Evolutionary conservation across 2,329 filamentous ascomycete genomes (phyloP), one percentile per base, ranked within the genome.

Genomic region (Zymoseptoria pseudotritici): DNA sequence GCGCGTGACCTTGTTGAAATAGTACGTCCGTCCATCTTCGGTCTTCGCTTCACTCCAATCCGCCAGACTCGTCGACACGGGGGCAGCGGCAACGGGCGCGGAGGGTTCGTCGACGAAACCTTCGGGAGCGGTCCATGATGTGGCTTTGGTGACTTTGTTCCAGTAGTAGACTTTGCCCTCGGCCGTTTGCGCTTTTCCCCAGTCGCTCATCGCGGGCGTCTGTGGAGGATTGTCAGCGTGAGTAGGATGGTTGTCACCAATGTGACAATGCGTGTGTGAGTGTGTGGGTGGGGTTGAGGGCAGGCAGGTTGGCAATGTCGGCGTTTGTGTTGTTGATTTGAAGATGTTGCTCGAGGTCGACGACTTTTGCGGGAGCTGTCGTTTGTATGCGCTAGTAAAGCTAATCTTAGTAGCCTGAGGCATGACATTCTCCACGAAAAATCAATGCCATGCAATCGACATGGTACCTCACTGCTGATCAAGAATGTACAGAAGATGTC

Each of bases 61-160:
- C 10, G 66, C 68, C 10, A 65, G 67, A 95, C 82, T 58, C 90
- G 90, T 71, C 88, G 88, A 90, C 92, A 72, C 60, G 26, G 60
- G 58, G 53, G 59, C 66, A 75, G 64, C 77, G 86, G 85, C 5
- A 85, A 83, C 21, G 86, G 85, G 6, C 85, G 83, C 21, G 84
- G 87, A 89, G 96, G 92, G 76, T 22, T 59, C 58, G 29, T 60
- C 63, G 46, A 68, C 67, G 61, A 66, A 69, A 50, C 96, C 94
- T 71, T 89, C 84, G 3, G 94, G 95, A 78, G 97, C 97, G 50
- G 86, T 87, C 94, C 94, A 99, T 83, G 92, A 88, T 31, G 94
- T 97, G 64, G 83, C 84, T 73, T 95, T 95, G 17, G 91, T 96
- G 62, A 85, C 77, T 11, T 86, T 78, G 73, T 99, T 96, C 80